Evolutionary conservation across 345 rosid genomes (phyloP), one percentile per base, ranked within the genome.

Genomic region (Boechera stricta): DNA sequence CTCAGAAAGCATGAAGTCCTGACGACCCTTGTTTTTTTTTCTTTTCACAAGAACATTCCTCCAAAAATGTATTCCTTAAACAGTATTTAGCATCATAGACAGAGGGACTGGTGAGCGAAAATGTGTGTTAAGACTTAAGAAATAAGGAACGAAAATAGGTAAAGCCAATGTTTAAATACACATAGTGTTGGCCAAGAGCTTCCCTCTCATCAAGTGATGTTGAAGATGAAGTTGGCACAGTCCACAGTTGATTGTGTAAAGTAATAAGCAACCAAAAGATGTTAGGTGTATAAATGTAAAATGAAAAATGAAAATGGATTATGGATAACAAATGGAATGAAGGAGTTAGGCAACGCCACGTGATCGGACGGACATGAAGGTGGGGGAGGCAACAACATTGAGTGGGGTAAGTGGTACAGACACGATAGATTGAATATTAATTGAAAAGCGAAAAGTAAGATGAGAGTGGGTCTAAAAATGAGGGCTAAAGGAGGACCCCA

Each of bases 321-420:
- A 57, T 57, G 79, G 73, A 67, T 75, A 39, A 28, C 33, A 45
- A 36, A 67, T 33, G 67, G 24, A 58, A 58, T 8, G 38, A 49
- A 31, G 33, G 69, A 31, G 16, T 6, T 33, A 31, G 49, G 80
- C 49, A 69, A 62, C n/a, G 49, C 75, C 75, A 76, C 75, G 70
- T 76, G 64, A 61, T 32, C 18, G 45, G 57, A 69, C 15, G 75
- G 64, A 61, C 52, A 48, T 16, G 36, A 47, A 7, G 39, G 67
- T 57, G 39, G 28, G 32, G 60, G 31, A 33, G 60, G 64, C 63
- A 74, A 74, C 9, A 52, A 51, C 74, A 51, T 10, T 53, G 13
- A 64, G 76, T 71, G 76, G 80, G 76, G 75, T 42, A 69, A 69
- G 32, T 68, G 39, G 69, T 61, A 60, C 47, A 36, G 55, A 51